Evolutionary conservation across 805 yeast genomes (phyloP), one percentile per base, ranked within the genome.

Genomic region (Metschnikowia bowlesiae): DNA sequence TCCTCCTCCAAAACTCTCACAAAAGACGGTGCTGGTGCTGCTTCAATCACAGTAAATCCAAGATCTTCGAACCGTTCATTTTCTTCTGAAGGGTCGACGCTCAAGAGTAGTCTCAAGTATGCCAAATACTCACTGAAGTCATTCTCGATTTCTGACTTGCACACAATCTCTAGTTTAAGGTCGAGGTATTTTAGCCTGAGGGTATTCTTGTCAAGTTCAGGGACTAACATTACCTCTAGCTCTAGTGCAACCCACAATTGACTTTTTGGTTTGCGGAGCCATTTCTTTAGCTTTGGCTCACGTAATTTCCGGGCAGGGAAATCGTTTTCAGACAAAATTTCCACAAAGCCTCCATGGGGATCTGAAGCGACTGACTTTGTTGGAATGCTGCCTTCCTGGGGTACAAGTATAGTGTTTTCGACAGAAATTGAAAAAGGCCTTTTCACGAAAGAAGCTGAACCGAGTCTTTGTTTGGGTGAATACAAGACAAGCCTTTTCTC

Each of bases 181-280:
- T 7, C 13, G 13, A 41, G 37, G 18, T 29, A 32, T n/a, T 41
- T 7, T 11, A 41, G 33, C 8, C 33, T 37, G 6, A 41, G 9
- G 4, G 30, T 32, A 8, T 41, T 13, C 11, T 31, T 18, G 37
- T 41, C 13, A 8, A 41, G 37, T 11, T 32, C 29, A 1, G 45
- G 45, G 13, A 41, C 45, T 6, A 41, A 32, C 14, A 32, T n/a
- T 2, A 38, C 45, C 10, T 41, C 33, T 37, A 41, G 13, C 11
- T n/a, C 29, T 22, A 41, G 45, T 30, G 18, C 16, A 4, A 41
- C n/a, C 30, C 36, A 41, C 37, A 41, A 32, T 33, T 41, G 35
- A 26, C 45, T 32, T 11, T 41, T 41, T n/a, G 45, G 29, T n/a
- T 33, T 18, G 37, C 13, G 45, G 31, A 41, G 32, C 45, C 45